These are phyloP conservation scores for Penicillium glabrum DNA, from an alignment of 2,329 filamentous ascomycete species.

Conservation along the genomic window DNA sequence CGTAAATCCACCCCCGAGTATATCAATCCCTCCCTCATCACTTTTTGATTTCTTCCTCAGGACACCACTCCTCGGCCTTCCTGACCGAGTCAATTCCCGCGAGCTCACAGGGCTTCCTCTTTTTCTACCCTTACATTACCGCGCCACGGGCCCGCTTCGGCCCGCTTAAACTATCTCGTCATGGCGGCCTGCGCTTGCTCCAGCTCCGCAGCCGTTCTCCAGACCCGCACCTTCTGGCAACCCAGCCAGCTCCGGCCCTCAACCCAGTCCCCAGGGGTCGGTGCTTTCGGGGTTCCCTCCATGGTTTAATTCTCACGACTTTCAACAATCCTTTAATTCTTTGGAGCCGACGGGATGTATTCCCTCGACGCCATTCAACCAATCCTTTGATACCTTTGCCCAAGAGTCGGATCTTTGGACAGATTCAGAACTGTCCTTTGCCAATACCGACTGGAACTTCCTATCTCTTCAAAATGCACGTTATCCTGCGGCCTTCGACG, in stretches of 20 bases:
- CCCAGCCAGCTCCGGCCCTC: slow-evolving; percentile 13
- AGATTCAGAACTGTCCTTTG: slow-evolving; percentile 19
- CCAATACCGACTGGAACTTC: slow-evolving; percentile 23
- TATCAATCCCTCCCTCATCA: slow-evolving; percentile 1
- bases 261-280: slow-evolving; percentile 16
- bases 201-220: slow-evolving; percentile 17
- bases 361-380: slow-evolving; percentile 15
- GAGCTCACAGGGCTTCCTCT: not conserved
- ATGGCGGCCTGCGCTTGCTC: slow-evolving; percentile 23
- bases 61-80: slow-evolving; percentile 17
- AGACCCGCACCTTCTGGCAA: slow-evolving; percentile 17
- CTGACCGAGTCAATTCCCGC: slow-evolving; percentile 12
- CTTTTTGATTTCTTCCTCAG: slow-evolving; percentile 20
- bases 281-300: slow-evolving; percentile 8
- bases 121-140: not conserved
- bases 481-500: slow-evolving; percentile 10
- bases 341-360: slow-evolving; percentile 13
- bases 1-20: slow-evolving; percentile 8
- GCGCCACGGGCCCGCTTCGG: slow-evolving; percentile 27
- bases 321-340: slow-evolving; percentile 10
- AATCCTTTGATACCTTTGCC: slow-evolving; percentile 17
- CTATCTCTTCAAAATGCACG: slow-evolving; percentile 10
- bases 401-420: slow-evolving; percentile 23
- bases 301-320: slow-evolving; percentile 17
- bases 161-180: slow-evolving; percentile 25